Conservation (phyloP, 805 yeast species). For the Priceomyces haplophilus region DNA sequence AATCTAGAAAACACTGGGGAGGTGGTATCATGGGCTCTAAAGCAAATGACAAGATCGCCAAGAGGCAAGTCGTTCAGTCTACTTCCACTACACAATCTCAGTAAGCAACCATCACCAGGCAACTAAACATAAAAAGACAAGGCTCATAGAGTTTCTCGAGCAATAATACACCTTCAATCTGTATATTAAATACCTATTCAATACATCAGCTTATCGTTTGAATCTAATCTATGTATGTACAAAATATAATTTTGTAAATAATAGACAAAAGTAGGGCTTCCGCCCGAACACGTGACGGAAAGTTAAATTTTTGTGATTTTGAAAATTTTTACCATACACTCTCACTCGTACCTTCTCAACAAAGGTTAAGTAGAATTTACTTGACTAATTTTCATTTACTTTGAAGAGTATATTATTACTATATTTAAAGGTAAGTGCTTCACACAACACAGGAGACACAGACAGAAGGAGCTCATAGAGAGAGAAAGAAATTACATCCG, state of each 20-base stretch:
- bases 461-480: too few relatives aligned
- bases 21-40: slow-evolving; percentile 98
- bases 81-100: slow-evolving; percentile 13
- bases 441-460: background rate
- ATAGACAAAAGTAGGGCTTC: background rate
- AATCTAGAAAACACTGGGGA: slow-evolving; percentile 98
- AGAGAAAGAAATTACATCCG: too few relatives aligned
- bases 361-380: background rate
- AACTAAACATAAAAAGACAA: too few relatives aligned
- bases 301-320: slow-evolving; percentile 9
- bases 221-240: too few relatives aligned
- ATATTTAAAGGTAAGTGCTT: slow-evolving; percentile 2
- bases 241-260: too few relatives aligned
- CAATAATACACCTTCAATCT: background rate
- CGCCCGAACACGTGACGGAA: slow-evolving; percentile 1
- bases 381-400: background rate
- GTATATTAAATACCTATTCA: background rate
- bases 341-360: slow-evolving; percentile 2
- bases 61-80: slow-evolving; percentile 59
- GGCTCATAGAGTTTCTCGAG: too few relatives aligned
- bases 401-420: background rate
- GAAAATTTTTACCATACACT: slow-evolving; percentile 11
- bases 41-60: slow-evolving; percentile 81
- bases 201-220: background rate
- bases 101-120: background rate